Evolutionary conservation across 805 yeast species (phyloP), one percentile per base, ranked within the genome.

Genomic region (Sungouiozyma intestinalis): DNA sequence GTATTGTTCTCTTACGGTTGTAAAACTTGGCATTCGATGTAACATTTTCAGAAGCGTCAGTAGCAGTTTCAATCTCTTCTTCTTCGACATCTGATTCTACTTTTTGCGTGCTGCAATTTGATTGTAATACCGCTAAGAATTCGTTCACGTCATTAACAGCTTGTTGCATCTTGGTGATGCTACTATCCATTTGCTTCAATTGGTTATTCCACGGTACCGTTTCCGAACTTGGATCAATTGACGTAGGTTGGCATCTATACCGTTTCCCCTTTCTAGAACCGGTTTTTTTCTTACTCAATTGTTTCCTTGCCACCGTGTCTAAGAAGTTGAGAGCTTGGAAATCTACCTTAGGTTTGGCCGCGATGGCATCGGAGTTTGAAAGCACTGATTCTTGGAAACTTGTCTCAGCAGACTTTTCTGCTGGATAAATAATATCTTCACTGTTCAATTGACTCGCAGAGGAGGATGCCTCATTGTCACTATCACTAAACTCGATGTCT

Each of bases 1-100:
- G 42, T 11, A 54, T 48, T 1, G 60, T 58, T 40, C 58, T 45
- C 5, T 45, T 49, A 4, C 46, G 48, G 7, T 52, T 57, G 27
- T 56, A 60, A 9, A 43, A 41, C 33, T 20, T 44, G 11, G 29
- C 29, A 24, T 24, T 24, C 11, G 29, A 24, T 18, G 34, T 38
- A n/a, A 32, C 19, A 15, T 15, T 20, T 31, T 34, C 14, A 15
- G 24, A 17, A 9, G 24, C 14, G 13, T 29, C 18, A 15, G 14
- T 17, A 32, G 11, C 20, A 20, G 15, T 27, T 3, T 38, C 31
- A 19, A 17, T 21, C 4, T 36, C 40, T 35, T 36, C 36, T n/a
- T n/a, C 35, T 3, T 35, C 38, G 7, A 35, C 11, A 4, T 14
- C 17, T 16, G n/a, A 13, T 14, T 35, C 38, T 20, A 11, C 6